A percentile compares a stretch with the other conserved stretches of the same genome.
These are phyloP conservation scores for Penicillium rolfsii DNA, from an alignment of 2,329 filamentous ascomycete species.

Conservation along the genomic window DNA sequence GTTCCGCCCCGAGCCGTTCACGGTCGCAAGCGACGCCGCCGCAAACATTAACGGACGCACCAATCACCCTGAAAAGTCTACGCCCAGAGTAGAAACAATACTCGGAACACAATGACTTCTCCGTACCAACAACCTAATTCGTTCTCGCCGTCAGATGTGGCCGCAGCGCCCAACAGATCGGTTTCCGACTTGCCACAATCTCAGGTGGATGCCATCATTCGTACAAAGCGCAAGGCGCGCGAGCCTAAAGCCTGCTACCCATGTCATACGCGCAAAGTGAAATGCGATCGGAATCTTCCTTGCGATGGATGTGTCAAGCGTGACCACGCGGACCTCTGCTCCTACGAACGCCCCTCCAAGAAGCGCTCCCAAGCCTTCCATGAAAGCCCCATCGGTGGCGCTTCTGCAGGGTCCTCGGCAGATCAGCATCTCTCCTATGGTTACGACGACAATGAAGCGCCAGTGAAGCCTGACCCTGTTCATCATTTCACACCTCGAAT, in stretches of 20 bases:
- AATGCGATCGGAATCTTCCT: constrained; percentile 54
- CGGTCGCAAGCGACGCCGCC: constrained; percentile 11
- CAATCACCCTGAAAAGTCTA: constrained; percentile 10
- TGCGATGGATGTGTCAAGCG: constrained; percentile 55
- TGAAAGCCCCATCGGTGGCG: constrained; percentile 26
- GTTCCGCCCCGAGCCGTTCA: background rate
- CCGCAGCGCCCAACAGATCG: constrained; percentile 30
- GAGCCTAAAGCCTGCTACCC: constrained; percentile 54
- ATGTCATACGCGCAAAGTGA: constrained; percentile 53
- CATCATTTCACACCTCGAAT: constrained; percentile 12
- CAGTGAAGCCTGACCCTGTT: constrained; percentile 32
- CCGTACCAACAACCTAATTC: constrained; percentile 36
- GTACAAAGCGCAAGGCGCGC: constrained; percentile 52
- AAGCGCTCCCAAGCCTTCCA: constrained; percentile 40
- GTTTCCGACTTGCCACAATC: constrained; percentile 49
- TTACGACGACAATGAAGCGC: constrained; percentile 27
- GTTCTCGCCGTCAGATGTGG: constrained; percentile 37
- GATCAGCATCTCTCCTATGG: constrained; percentile 15
- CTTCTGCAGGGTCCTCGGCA: constrained; percentile 13
- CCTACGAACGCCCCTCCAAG: constrained; percentile 54
- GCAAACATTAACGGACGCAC: constrained; percentile 10
- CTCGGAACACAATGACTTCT: constrained; percentile 32
- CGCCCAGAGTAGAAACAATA: background rate
- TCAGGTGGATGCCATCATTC: constrained; percentile 53
- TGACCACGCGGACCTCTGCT: constrained; percentile 54